These are phyloP conservation scores for Triglochin maritima DNA, from an alignment of 106 monocot genomes.

Conservation along the genomic window DNA sequence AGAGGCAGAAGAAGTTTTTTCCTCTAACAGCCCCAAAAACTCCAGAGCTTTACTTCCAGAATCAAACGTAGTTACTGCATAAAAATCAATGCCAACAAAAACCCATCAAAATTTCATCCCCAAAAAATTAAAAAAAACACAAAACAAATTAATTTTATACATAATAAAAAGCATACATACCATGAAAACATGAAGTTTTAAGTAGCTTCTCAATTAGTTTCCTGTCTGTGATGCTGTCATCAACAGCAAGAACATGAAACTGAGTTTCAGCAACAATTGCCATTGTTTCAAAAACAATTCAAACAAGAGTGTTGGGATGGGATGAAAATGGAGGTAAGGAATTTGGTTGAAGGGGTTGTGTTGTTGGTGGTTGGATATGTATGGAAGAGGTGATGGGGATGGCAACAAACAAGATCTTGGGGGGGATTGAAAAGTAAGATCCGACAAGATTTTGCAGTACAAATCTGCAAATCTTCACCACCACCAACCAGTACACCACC, in stretches of 20 bases:
- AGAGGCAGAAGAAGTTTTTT: background rate
- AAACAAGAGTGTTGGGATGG: background rate
- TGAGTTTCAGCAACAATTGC: slow-evolving; percentile 23
- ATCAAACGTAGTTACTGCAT: slow-evolving; percentile 49
- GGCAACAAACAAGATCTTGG: background rate
- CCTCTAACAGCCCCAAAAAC: slow-evolving; percentile 44
- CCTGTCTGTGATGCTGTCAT: slow-evolving; percentile 77
- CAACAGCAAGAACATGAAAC: slow-evolving; percentile 82
- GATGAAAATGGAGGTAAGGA: background rate
- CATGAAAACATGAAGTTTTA: slow-evolving; percentile 74
- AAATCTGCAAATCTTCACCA: slow-evolving; percentile 13
- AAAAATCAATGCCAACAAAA: slow-evolving; percentile 2
- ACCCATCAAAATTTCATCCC: background rate
- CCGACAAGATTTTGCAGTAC: slow-evolving; percentile 13
- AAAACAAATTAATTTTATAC: background rate
- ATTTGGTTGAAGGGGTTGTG: background rate
- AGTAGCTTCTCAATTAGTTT: slow-evolving; percentile 89
- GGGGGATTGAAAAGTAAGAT: background rate
- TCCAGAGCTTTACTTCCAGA: slow-evolving; percentile 70
- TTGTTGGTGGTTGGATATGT: background rate
- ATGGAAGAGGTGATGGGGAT: background rate
- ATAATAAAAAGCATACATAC: slow-evolving; percentile 9
- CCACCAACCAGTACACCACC: background rate
- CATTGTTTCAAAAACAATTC: background rate
- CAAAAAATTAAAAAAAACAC: background rate